Conservation (phyloP, 2,329 filamentous ascomycete species). For the Metarhizium rileyi region DNA sequence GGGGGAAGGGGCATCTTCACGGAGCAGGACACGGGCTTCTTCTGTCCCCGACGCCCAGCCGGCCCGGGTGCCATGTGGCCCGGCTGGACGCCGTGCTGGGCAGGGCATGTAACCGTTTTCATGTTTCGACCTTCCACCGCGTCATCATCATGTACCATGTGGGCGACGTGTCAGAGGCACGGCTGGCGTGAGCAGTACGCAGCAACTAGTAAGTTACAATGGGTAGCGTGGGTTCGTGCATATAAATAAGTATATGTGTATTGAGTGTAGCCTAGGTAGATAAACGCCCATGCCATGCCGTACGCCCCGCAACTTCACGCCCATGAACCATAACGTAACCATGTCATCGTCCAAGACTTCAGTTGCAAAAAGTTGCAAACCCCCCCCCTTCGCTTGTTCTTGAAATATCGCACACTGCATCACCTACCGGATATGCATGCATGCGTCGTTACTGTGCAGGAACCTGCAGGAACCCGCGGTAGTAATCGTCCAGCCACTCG, state of each 20-base stretch:
- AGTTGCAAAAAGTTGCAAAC: too few relatives aligned
- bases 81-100: constrained; percentile 32
- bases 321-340: too few relatives aligned
- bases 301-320: background rate
- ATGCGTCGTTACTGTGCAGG: too few relatives aligned
- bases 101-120: constrained; percentile 41
- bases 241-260: background rate
- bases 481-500: constrained; percentile 45
- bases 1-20: constrained; percentile 29
- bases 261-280: background rate
- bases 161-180: too few relatives aligned
- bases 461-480: constrained; percentile 43
- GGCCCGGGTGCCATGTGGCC: constrained; percentile 9
- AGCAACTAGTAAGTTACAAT: too few relatives aligned
- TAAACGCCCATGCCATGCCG: background rate
- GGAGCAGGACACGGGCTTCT: constrained; percentile 28
- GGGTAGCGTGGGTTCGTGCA: background rate
- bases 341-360: too few relatives aligned
- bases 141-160: background rate
- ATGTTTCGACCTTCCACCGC: constrained; percentile 31
- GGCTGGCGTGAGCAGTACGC: too few relatives aligned
- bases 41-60: constrained; percentile 26
- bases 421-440: background rate
- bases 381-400: background rate
- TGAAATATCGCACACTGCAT: constrained; percentile 1